phyloP scores from a whole-genome alignment of 2,329 filamentous ascomycete species.

The Talaromyces sp. region DNA sequence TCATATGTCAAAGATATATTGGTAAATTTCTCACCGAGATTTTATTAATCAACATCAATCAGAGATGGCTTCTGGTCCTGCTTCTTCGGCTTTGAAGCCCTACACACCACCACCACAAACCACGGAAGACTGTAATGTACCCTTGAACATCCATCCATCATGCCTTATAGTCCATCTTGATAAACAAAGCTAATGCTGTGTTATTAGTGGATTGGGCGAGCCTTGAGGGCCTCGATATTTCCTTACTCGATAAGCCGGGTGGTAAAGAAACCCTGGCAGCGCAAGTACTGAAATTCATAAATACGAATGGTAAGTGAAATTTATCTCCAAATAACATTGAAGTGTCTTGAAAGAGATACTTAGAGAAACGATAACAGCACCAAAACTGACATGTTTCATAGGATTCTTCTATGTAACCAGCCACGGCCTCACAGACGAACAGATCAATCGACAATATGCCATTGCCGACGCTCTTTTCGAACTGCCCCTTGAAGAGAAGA shows the following conservation, averaged over 20 bases:
- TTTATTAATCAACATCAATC: background rate
- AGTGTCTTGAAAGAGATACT: background rate
- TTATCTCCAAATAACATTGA: too few relatives aligned
- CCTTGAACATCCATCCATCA: background rate
- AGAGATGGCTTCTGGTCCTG: background rate
- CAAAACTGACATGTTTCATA: constrained; percentile 19
- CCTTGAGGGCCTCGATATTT: constrained; percentile 54
- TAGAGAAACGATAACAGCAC: background rate
- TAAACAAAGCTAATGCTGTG: background rate
- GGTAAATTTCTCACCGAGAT: too few relatives aligned
- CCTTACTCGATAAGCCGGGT: constrained; percentile 49
- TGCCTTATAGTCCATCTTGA: background rate
- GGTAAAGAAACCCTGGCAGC: constrained; percentile 51
- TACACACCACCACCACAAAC: constrained; percentile 8
- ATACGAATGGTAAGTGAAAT: constrained; percentile 9
- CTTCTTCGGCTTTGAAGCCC: background rate
- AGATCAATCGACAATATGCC: constrained; percentile 58
- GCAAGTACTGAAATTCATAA: constrained; percentile 12
- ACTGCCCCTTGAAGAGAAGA: constrained; percentile 54
- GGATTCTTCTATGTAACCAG: constrained; percentile 62
- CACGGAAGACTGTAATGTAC: constrained; percentile 5
- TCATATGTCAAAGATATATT: too few relatives aligned
- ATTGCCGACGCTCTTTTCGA: constrained; percentile 56
- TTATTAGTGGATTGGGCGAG: constrained; percentile 48
- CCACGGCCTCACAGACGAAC: constrained; percentile 55